Conservation (phyloP, 1,139 yeast genomes). For the Scheffersomyces illinoinensis region DNA sequence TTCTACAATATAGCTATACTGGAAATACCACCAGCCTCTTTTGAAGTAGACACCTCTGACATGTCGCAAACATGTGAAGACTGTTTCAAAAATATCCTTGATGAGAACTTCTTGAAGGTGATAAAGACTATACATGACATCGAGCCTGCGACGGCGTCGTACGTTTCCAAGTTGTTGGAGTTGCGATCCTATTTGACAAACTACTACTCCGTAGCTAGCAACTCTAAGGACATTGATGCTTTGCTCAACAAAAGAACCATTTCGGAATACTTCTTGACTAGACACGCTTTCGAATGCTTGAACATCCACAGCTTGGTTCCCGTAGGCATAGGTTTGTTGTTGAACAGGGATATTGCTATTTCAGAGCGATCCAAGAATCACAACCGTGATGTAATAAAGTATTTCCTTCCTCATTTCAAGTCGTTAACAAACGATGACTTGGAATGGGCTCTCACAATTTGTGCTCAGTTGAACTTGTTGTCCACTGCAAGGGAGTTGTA, state of each 20-base stretch:
- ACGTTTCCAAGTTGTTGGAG: conserved; percentile 63
- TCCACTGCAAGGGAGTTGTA: conserved; percentile 55
- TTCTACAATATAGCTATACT: conserved; percentile 33
- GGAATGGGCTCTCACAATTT: conserved; percentile 73
- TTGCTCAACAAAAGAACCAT: conserved; percentile 37
- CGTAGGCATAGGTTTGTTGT: conserved; percentile 60
- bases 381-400: conserved; percentile 53
- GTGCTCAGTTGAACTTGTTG: conserved; percentile 46
- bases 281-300: conserved; percentile 60
- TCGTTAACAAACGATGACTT: conserved; percentile 70
- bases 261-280: conserved; percentile 61
- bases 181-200: conserved; percentile 59
- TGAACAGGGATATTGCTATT: conserved; percentile 28
- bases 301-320: conserved; percentile 56
- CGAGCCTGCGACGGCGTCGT: conserved; percentile 70
- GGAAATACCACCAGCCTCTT: conserved; percentile 33
- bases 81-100: conserved; percentile 61
- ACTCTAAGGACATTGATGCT: conserved; percentile 13
- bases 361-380: conserved; percentile 18
- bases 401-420: conserved; percentile 59
- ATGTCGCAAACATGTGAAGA: conserved; percentile 49
- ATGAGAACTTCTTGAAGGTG: conserved; percentile 58
- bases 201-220: conserved; percentile 34
- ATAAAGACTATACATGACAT: conserved; percentile 61
- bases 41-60: conserved; percentile 21